Conservation (phyloP, 768 basidiomycete species). For the Dentipellis sp. region DNA sequence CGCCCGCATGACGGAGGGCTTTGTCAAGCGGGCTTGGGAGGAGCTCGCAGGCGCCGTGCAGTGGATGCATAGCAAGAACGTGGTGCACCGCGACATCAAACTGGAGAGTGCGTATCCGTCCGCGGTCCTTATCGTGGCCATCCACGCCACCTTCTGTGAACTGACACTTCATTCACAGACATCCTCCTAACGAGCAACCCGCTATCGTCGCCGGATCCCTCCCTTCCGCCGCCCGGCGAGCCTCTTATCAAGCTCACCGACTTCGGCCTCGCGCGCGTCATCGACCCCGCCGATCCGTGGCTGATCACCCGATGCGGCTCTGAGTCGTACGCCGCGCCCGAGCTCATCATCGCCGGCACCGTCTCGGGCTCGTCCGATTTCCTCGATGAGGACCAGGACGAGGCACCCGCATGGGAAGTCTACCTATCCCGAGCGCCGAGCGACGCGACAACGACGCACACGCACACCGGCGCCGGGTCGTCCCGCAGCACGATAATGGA, state of each 20-base stretch:
- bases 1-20: constrained; percentile 28
- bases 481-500: not conserved
- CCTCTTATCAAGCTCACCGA: constrained; percentile 73
- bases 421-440: constrained; percentile 12
- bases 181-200: constrained; percentile 60
- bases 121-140: not conserved
- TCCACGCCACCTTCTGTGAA: not conserved
- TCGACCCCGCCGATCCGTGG: constrained; percentile 52
- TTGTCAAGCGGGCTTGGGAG: constrained; percentile 60
- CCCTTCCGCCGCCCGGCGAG: constrained; percentile 31
- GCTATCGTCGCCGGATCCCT: constrained; percentile 24
- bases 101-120: constrained; percentile 48
- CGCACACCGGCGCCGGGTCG: not conserved
- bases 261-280: constrained; percentile 83
- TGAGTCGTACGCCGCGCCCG: constrained; percentile 82
- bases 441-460: constrained; percentile 1
- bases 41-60: constrained; percentile 73
- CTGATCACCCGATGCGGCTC: constrained; percentile 79
- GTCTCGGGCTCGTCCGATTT: not conserved
- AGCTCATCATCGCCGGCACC: constrained; percentile 40
- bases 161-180: constrained; percentile 31
- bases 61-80: constrained; percentile 80
- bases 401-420: constrained; percentile 10
- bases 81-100: constrained; percentile 90
- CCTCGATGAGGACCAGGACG: not conserved